Percentiles rank a stretch among this genome's conserved stretches.
Evolutionary conservation across 2,329 filamentous ascomycete genomes (phyloP).

Genomic region (Truncatella angustata): DNA sequence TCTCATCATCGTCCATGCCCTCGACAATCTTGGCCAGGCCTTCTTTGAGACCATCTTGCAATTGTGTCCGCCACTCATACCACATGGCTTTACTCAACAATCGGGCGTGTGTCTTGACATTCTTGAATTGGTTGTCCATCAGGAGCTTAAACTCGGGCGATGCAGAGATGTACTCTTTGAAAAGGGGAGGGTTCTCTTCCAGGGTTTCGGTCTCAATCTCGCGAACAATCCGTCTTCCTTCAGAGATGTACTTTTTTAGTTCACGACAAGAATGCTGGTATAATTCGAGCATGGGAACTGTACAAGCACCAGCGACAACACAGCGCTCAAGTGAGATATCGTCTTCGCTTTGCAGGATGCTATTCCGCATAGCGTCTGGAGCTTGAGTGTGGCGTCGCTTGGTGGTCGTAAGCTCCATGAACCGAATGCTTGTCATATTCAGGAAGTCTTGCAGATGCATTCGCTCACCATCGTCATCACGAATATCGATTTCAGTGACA

Average conservation of each 20-base stretch:
- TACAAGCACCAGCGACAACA: slow-evolving; percentile 86
- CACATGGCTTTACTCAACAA: slow-evolving; percentile 92
- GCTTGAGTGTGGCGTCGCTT: slow-evolving; percentile 84
- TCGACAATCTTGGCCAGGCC: slow-evolving; percentile 73
- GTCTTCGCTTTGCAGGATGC: slow-evolving; percentile 41
- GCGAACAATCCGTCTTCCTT: slow-evolving; percentile 84
- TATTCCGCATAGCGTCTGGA: slow-evolving; percentile 46
- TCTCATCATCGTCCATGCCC: slow-evolving; percentile 74
- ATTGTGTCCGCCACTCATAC: slow-evolving; percentile 96
- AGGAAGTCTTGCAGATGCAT: slow-evolving; percentile 91
- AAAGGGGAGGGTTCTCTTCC: slow-evolving; percentile 86
- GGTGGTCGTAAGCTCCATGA: slow-evolving; percentile 97
- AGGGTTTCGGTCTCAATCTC: slow-evolving; percentile 88
- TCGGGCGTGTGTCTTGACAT: slow-evolving; percentile 89
- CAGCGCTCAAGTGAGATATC: slow-evolving; percentile 68
- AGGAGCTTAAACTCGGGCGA: slow-evolving; percentile 77
- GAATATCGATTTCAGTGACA: slow-evolving; percentile 40
- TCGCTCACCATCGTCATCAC: slow-evolving; percentile 55
- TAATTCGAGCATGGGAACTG: slow-evolving; percentile 86
- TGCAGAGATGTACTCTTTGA: slow-evolving; percentile 87
- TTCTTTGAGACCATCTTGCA: slow-evolving; percentile 77
- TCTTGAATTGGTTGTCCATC: slow-evolving; percentile 97
- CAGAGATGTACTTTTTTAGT: slow-evolving; percentile 93
- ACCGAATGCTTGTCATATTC: slow-evolving; percentile 92
- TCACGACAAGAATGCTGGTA: slow-evolving; percentile 96